Evolutionary conservation across 768 basidiomycete genomes (phyloP).

Genomic region (Boletus subcaerulescens): DNA sequence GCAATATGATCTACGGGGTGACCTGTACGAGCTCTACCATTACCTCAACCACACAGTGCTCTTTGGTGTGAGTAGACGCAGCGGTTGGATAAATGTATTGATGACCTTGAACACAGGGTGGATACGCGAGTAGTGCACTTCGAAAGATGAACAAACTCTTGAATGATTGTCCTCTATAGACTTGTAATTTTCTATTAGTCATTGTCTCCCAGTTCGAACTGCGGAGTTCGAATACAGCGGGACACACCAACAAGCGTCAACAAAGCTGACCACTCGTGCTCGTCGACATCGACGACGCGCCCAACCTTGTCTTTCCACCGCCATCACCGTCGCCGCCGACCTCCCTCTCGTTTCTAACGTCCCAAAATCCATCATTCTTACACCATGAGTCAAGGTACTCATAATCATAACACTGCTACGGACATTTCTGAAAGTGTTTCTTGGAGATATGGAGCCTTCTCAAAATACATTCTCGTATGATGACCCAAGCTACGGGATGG

Average conservation of each 20-base stretch:
- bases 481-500: slow-evolving; percentile 54
- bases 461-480: slow-evolving; percentile 55
- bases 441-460: slow-evolving; percentile 45
- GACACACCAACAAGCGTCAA: slow-evolving; percentile 23
- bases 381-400: slow-evolving; percentile 33
- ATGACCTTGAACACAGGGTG: slow-evolving; percentile 29
- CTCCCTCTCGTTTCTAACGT: not conserved
- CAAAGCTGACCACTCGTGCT: slow-evolving; percentile 26
- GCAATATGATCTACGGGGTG: slow-evolving; percentile 60
- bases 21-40: slow-evolving; percentile 79
- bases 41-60: slow-evolving; percentile 79
- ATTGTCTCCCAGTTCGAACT: not conserved
- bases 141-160: slow-evolving; percentile 44
- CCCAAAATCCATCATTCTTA: not conserved
- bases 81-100: not conserved
- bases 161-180: slow-evolving; percentile 32
- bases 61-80: slow-evolving; percentile 58
- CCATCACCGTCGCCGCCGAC: slow-evolving; percentile 5
- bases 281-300: slow-evolving; percentile 16
- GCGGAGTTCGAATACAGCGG: slow-evolving; percentile 12
- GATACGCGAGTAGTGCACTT: slow-evolving; percentile 54
- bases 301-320: slow-evolving; percentile 16
- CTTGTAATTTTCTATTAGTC: slow-evolving; percentile 13
- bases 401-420: slow-evolving; percentile 16
- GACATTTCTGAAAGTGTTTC: slow-evolving; percentile 34